These are phyloP conservation scores for Tetrahymena elliotti DNA, from an alignment of 73 alveolate genomes.

Conservation along the genomic window DNA sequence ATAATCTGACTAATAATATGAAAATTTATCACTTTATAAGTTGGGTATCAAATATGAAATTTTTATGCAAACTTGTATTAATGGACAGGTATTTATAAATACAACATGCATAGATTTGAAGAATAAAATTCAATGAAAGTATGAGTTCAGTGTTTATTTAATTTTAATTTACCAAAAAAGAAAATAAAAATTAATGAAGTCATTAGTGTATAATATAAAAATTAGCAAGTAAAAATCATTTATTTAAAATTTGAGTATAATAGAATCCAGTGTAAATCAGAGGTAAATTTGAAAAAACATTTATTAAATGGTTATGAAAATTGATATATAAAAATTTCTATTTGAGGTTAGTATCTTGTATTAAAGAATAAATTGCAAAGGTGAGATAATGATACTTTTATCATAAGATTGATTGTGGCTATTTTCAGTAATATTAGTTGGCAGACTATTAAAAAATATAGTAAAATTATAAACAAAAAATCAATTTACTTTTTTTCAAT, in stretches of 20 bases:
- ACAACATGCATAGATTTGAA: too few relatives aligned
- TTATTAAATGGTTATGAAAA: not conserved
- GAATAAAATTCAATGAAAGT: too few relatives aligned
- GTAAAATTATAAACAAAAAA: too few relatives aligned
- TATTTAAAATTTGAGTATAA: not conserved
- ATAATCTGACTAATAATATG: too few relatives aligned
- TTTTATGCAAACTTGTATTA: too few relatives aligned
- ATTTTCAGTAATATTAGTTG: not conserved
- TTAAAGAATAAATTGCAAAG: not conserved
- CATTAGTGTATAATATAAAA: not conserved
- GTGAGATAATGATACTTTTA: not conserved
- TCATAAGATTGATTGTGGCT: not conserved
- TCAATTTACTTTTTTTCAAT: not conserved
- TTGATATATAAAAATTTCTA: not conserved
- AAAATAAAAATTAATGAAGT: not conserved
- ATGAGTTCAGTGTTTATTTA: not conserved
- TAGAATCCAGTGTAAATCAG: not conserved
- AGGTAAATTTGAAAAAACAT: not conserved
- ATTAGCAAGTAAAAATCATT: not conserved
- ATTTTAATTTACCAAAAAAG: too few relatives aligned
- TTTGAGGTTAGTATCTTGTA: too few relatives aligned
- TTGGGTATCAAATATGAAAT: too few relatives aligned
- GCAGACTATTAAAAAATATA: not conserved
- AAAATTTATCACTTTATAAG: too few relatives aligned
- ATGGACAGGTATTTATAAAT: too few relatives aligned